Evolutionary conservation across 2,329 filamentous ascomycete genomes (phyloP).

Genomic region (Dactylonectria estremocensis): DNA sequence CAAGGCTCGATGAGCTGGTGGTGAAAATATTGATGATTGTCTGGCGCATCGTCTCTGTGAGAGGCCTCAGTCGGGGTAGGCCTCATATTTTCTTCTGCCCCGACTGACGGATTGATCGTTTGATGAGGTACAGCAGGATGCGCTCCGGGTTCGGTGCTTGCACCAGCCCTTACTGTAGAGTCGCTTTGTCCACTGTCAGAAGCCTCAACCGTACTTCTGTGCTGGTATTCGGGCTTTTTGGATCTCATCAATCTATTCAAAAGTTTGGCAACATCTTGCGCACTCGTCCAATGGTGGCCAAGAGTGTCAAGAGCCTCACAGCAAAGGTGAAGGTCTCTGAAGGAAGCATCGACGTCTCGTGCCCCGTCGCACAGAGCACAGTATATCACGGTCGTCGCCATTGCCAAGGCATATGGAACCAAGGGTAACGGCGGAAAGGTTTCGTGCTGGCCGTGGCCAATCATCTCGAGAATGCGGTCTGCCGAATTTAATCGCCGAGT

Average conservation of each 20-base stretch:
- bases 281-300: slow-evolving; percentile 28
- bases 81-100: background rate
- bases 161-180: background rate
- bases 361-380: slow-evolving; percentile 26
- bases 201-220: too few relatives aligned
- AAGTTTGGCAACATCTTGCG: slow-evolving; percentile 26
- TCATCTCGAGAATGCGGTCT: slow-evolving; percentile 21
- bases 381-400: slow-evolving; percentile 34
- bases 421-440: slow-evolving; percentile 27
- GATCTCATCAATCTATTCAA: slow-evolving; percentile 20
- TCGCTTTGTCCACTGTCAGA: background rate
- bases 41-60: background rate
- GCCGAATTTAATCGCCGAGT: slow-evolving; percentile 25
- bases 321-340: slow-evolving; percentile 26
- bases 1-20: background rate
- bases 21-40: background rate
- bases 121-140: background rate
- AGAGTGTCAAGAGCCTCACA: slow-evolving; percentile 28
- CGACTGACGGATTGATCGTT: background rate
- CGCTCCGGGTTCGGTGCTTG: background rate
- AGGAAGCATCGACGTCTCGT: slow-evolving; percentile 18
- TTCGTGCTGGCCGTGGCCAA: slow-evolving; percentile 4
- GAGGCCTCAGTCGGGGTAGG: background rate
- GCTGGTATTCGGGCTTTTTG: slow-evolving; percentile 7
- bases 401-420: slow-evolving; percentile 30